phyloP scores from a whole-genome alignment of 2,329 filamentous ascomycete species.

The Chaetomiaceae sp. region DNA sequence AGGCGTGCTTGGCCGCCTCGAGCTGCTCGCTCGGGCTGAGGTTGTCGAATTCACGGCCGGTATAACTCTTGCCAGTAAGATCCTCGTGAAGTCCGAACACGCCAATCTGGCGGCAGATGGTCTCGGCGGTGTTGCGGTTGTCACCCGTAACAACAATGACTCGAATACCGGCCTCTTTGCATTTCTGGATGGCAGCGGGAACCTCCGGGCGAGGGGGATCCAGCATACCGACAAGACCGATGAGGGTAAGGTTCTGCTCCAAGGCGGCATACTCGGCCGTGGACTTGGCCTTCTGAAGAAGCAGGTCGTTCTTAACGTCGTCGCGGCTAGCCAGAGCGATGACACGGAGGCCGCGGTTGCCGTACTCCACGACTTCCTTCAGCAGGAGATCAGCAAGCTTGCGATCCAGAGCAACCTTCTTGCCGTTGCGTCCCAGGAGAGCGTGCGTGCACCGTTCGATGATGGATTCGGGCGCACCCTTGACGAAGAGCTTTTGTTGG shows the following conservation, averaged over 20 bases:
- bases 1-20: slow-evolving; percentile 76
- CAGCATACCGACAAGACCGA: slow-evolving; percentile 92
- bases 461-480: slow-evolving; percentile 92
- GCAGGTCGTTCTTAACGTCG: slow-evolving; percentile 62
- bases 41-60: slow-evolving; percentile 88
- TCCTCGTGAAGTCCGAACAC: slow-evolving; percentile 80
- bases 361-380: slow-evolving; percentile 81
- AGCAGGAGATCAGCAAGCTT: slow-evolving; percentile 64
- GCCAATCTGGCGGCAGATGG: slow-evolving; percentile 94
- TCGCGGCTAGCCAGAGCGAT: slow-evolving; percentile 87
- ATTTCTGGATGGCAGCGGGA: slow-evolving; percentile 75
- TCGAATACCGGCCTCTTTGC: slow-evolving; percentile 86
- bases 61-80: slow-evolving; percentile 86
- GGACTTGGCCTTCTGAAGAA: slow-evolving; percentile 69
- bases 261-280: slow-evolving; percentile 78
- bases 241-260: slow-evolving; percentile 89
- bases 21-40: slow-evolving; percentile 74
- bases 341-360: slow-evolving; percentile 85
- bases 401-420: slow-evolving; percentile 64
- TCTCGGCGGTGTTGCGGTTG: slow-evolving; percentile 95
- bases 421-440: slow-evolving; percentile 70
- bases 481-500: slow-evolving; percentile 79
- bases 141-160: slow-evolving; percentile 98
- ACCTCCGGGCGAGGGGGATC: slow-evolving; percentile 95
- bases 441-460: slow-evolving; percentile 85